Base-by-base conservation (phyloP, 2,329 filamentous ascomycete genomes). In the Lecanicillium sp. region DNA sequence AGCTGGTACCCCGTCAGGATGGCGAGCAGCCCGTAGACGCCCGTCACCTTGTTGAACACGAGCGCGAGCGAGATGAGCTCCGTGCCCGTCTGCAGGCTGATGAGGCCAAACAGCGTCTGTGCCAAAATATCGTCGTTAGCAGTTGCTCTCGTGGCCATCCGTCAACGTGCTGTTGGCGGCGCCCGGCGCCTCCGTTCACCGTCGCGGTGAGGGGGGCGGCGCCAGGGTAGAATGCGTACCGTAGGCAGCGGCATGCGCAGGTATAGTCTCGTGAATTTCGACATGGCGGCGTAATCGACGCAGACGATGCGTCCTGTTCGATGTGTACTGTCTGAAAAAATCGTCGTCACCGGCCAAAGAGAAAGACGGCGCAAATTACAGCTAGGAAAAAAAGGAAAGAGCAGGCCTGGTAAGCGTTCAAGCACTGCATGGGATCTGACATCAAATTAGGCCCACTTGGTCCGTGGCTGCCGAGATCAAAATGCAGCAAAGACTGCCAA, bases 11-110 rank as follows among this genome's bases (percentile, higher is more conserved):
- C 91, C 20, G 90, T 95, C 55, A 95, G 74, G 56, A 95, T 79
- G 51, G 90, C 90, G 56, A 96, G 83, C 36, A 96, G 76, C 55
- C 90, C 90, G 67, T 95, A 96, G 56, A 95, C 75, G 50, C 90
- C 90, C 42, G 88, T 91, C 56, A 90, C 80, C 68, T 95, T 95
- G 76, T 96, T 96, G 70, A 96, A 84, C 48, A 94, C 76, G 54
- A 95, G 79, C 10, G 86, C 83, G 52, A 93, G 75, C 4, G 86
- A 83, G 59, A 95, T 89, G 60, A 96, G 78, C 58, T 93, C 88
- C 39, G 87, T 84, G 56, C 88, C 90, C 27, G 87, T 91, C 59
- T 88, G 86, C 47, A 96, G 81, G 62, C 86, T 87, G 73, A 95
- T 85, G 60, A 90, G 73, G 63, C 87, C 88, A 55, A 95, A 79